Conservation (phyloP, 257 asterid genomes). For the Solanum acaule region DNA sequence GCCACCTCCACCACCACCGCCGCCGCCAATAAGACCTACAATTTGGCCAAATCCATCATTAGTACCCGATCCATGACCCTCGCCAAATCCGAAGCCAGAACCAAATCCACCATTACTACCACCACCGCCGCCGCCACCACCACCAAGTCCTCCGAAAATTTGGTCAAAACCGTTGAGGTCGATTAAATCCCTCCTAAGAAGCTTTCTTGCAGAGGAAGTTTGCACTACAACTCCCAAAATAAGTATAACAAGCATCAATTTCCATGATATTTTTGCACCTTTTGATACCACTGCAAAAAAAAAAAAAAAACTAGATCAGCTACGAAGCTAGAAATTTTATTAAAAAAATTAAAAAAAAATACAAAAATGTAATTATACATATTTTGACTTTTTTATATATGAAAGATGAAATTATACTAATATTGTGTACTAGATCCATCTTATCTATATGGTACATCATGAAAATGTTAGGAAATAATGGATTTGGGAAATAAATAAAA, state of each 20-base stretch:
- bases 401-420: not conserved
- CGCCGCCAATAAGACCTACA: not conserved
- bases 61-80: not conserved
- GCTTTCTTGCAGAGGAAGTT: not conserved
- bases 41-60: not conserved
- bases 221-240: not conserved
- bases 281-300: not conserved
- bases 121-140: too few relatives aligned
- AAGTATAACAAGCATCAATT: not conserved
- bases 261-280: not conserved
- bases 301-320: too few relatives aligned
- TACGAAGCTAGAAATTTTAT: not conserved
- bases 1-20: fast-evolving
- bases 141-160: not conserved
- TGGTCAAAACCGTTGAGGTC: not conserved
- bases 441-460: not conserved
- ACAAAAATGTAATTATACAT: too few relatives aligned
- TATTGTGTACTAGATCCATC: too few relatives aligned
- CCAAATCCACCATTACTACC: not conserved
- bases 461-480: not conserved
- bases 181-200: not conserved
- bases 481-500: too few relatives aligned
- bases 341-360: too few relatives aligned
- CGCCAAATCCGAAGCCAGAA: not conserved
- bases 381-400: not conserved